phyloP scores from a whole-genome alignment of 345 rosid species.

The Brassica rapa region DNA sequence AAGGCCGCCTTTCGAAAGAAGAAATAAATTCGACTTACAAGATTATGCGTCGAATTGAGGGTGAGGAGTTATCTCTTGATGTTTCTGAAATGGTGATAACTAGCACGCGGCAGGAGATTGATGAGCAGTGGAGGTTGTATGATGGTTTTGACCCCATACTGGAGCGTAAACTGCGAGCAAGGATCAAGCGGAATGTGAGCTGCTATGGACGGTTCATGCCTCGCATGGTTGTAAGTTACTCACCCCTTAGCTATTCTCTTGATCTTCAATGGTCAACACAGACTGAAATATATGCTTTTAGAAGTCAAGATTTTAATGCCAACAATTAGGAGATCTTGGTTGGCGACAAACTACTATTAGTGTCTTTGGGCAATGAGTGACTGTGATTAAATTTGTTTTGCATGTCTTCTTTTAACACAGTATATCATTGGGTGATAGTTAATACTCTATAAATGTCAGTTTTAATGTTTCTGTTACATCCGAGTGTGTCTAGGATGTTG shows the following conservation, averaged over 20 bases:
- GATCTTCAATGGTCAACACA: background rate
- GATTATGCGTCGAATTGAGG: conserved; percentile 96
- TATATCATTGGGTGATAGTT: background rate
- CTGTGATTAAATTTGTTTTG: background rate
- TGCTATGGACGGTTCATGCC: conserved; percentile 97
- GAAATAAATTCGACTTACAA: conserved; percentile 92
- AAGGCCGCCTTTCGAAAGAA: conserved; percentile 86
- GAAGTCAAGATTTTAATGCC: background rate
- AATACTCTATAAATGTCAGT: background rate
- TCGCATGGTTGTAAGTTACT: conserved; percentile 88
- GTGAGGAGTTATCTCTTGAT: conserved; percentile 88
- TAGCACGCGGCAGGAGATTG: conserved; percentile 96
- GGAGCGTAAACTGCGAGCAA: conserved; percentile 89
- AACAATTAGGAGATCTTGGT: background rate
- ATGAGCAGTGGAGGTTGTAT: conserved; percentile 94
- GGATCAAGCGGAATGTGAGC: conserved; percentile 94
- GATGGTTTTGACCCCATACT: conserved; percentile 97
- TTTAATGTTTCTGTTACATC: background rate
- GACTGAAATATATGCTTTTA: conserved; percentile 1
- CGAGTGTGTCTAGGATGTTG: background rate
- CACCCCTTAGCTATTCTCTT: background rate
- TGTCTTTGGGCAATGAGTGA: background rate
- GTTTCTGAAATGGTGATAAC: conserved; percentile 94
- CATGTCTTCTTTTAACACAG: background rate
- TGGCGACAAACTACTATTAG: background rate